Evolutionary conservation across 352 stramenopile species (phyloP), one percentile per base, ranked within the genome.

Genomic region (Phytophthora foliorum): DNA sequence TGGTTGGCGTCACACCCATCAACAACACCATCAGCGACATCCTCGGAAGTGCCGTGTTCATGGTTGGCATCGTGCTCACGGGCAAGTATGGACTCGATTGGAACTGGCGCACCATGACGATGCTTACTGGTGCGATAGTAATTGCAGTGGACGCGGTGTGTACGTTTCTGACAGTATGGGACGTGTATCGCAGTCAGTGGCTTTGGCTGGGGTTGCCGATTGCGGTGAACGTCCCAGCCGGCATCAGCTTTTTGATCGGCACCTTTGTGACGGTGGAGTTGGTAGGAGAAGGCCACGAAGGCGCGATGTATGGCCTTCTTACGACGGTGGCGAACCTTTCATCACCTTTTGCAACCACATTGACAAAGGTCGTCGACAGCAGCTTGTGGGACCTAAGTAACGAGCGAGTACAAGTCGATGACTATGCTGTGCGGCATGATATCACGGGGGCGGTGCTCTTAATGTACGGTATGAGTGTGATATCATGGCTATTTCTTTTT

Each of bases 201-300:
- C 65, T 80, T 29, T 77, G 63, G 57, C 36, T 72, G 14, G 72
- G 61, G 11, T 16, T 60, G 4, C 67, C 61, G 4, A 66, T 80
- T 16, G 54, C 67, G 38, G 59, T 74, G 4, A 31, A 63, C 16
- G 27, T 80, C 7, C 67, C 72, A 8, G n/a, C 21, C n/a, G 69
- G 63, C 17, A 31, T 80, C 24, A 31, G 53, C 19, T 80, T 72
- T 41, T 53, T 69, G 22, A 64, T 69, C 25, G 45, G 32, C 27
- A 69, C 52, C 5, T 69, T 69, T 13, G 54, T 69, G 4, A 57
- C 74, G 1, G 74, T 82, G 29, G 74, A 83, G 53, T 22, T 83
- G 3, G 57, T 55, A 71, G 36, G 36, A 4, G 36, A 42, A 9
- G 13, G 36, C 11, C 36, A 42, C 41, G 70, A 82, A 58, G 74